Conservation (phyloP, 2,329 filamentous ascomycete species). For the Didymella arachidicola region DNA sequence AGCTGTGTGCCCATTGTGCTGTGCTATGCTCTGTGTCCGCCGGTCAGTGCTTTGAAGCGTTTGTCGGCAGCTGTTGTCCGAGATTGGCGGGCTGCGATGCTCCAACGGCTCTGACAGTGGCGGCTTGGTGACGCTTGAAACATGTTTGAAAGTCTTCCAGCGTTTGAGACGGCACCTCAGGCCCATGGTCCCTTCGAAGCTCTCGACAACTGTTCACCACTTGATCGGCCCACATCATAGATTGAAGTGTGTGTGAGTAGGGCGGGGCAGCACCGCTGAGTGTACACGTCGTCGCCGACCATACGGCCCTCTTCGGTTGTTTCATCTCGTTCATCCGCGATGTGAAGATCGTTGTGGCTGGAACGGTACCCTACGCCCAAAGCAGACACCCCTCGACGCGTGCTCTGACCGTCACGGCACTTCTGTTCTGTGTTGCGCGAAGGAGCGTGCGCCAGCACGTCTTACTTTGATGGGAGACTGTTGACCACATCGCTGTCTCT, state of each 20-base stretch:
- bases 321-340: constrained; percentile 31
- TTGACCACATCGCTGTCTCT: constrained; percentile 6
- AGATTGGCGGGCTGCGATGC: constrained; percentile 22
- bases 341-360: constrained; percentile 36
- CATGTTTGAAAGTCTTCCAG: constrained; percentile 22
- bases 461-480: not conserved
- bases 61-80: constrained; percentile 16
- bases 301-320: constrained; percentile 37
- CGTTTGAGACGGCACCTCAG: constrained; percentile 22
- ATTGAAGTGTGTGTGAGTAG: constrained; percentile 28
- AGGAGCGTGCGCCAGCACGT: constrained; percentile 1
- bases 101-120: constrained; percentile 23
- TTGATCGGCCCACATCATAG: constrained; percentile 20
- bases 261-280: constrained; percentile 28
- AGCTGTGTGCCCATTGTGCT: constrained; percentile 21
- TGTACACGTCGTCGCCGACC: constrained; percentile 25
- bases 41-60: constrained; percentile 16
- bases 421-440: constrained; percentile 5
- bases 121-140: constrained; percentile 24
- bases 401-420: constrained; percentile 16
- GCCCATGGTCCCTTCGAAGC: constrained; percentile 7
- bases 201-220: constrained; percentile 23
- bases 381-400: constrained; percentile 18
- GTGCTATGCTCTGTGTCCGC: constrained; percentile 20
- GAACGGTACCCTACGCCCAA: constrained; percentile 30